Percentiles rank a stretch among this genome's conserved stretches.
These are phyloP conservation scores for Physcomitrium patens DNA, from an alignment of 225 moss, liverwort and hornwort species.

Conservation along the genomic window DNA sequence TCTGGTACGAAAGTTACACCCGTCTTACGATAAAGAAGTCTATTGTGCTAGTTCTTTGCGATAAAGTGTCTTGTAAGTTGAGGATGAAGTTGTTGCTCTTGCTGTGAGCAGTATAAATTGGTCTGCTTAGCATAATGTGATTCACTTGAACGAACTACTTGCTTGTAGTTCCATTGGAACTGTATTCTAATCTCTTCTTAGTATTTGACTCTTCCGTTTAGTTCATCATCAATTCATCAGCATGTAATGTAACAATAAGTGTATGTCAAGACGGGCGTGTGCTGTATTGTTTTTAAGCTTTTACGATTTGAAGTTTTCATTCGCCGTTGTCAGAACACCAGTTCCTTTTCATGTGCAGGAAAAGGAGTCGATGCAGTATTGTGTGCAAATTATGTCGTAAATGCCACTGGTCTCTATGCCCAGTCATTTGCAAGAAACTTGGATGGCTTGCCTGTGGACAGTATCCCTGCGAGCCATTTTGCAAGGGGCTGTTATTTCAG, in stretches of 20 bases:
- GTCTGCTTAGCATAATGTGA: not conserved
- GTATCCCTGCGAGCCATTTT: conserved; percentile 72
- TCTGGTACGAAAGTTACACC: conserved; percentile 37
- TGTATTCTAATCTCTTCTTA: conserved; percentile 5
- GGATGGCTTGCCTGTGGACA: conserved; percentile 60
- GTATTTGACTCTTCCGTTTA: not conserved
- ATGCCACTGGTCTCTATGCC: conserved; percentile 85
- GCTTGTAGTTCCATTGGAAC: conserved; percentile 4
- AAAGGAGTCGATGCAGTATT: conserved; percentile 57
- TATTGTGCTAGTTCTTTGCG: not conserved
- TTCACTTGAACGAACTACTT: not conserved
- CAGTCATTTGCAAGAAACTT: conserved; percentile 78
- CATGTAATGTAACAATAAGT: not conserved
- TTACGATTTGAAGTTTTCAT: not conserved
- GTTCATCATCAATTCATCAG: not conserved
- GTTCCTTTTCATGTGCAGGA: conserved; percentile 30
- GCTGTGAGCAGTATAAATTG: not conserved
- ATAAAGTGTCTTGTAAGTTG: not conserved
- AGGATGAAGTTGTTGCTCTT: not conserved
- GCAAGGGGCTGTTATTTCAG: conserved; percentile 90
- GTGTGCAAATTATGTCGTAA: conserved; percentile 79
- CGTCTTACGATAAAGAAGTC: not conserved
- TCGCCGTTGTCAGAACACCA: not conserved
- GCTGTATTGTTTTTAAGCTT: not conserved
- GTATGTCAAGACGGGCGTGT: conserved; percentile 2